phyloP scores from a whole-genome alignment of 768 basidiomycete genomes.

The Tulasnella sp. region DNA sequence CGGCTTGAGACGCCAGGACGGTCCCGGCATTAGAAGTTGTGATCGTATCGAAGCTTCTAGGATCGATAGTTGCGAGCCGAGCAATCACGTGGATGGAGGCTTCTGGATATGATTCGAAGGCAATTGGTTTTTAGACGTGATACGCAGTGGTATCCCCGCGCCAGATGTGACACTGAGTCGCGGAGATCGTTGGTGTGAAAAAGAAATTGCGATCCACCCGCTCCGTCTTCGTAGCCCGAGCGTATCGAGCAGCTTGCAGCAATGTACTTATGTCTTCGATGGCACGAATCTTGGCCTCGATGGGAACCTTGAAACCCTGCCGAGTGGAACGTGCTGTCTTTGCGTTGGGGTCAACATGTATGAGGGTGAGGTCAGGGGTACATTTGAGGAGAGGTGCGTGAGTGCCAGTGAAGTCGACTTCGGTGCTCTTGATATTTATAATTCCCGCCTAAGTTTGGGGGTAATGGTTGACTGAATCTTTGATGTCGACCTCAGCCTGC shows the following conservation, averaged over 20 bases:
- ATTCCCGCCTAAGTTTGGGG: neutral
- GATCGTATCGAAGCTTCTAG: neutral
- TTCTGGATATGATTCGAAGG: neutral
- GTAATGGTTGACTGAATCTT: neutral
- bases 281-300: neutral
- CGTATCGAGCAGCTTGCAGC: neutral
- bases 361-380: neutral
- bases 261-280: neutral
- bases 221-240: neutral
- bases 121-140: neutral
- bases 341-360: neutral
- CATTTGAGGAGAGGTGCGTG: neutral
- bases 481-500: neutral
- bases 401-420: no score
- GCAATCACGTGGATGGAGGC: neutral
- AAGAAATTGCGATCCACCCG: neutral
- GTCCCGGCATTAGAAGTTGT: neutral
- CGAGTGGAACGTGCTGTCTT: neutral
- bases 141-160: neutral
- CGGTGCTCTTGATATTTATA: no score
- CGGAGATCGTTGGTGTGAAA: neutral
- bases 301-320: neutral
- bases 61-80: neutral
- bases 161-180: neutral
- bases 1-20: neutral